Conservation (phyloP, 2,329 filamentous ascomycete species). For the Alternaria sp. region DNA sequence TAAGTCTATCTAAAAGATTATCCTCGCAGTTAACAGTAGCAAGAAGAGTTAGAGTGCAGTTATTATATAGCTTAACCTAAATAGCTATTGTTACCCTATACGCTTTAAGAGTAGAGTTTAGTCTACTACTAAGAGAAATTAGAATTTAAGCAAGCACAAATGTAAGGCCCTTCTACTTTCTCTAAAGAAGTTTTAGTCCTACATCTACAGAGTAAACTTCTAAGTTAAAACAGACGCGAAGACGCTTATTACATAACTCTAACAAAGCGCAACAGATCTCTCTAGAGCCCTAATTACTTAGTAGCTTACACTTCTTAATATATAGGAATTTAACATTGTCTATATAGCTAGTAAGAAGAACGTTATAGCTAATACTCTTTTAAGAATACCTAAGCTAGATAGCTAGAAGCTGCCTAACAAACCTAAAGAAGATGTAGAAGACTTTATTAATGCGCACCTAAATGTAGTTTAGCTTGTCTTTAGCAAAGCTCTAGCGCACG, state of each 20-base stretch:
- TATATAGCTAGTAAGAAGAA: neutral
- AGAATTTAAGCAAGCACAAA: neutral
- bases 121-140: neutral
- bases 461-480: neutral
- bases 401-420: too few relatives aligned
- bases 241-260: neutral
- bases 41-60: too few relatives aligned
- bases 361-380: too few relatives aligned
- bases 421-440: too few relatives aligned
- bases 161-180: neutral
- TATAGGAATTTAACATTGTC: neutral
- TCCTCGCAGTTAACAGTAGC: too few relatives aligned
- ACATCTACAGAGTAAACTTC: neutral
- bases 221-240: neutral
- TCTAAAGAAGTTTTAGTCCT: neutral
- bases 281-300: neutral
- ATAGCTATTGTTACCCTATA: too few relatives aligned
- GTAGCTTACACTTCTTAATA: neutral
- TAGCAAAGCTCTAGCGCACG: too few relatives aligned
- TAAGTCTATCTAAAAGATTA: too few relatives aligned
- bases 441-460: neutral
- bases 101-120: too few relatives aligned
- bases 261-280: neutral
- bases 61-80: too few relatives aligned
- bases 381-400: too few relatives aligned